Evolutionary conservation across 2,329 filamentous ascomycete species (phyloP).

Genomic region (Fusarium sp.): DNA sequence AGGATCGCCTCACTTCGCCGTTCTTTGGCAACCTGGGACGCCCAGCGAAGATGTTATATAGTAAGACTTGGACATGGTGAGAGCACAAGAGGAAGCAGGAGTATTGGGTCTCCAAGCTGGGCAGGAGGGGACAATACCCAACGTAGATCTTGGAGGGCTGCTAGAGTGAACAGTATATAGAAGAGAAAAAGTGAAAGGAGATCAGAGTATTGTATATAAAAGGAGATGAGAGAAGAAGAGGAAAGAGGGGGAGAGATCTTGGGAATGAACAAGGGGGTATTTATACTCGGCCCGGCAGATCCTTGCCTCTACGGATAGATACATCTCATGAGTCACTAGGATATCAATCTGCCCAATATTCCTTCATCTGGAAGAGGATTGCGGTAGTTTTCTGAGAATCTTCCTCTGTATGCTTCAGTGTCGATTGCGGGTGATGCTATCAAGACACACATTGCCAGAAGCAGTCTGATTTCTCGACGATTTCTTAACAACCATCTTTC

Average conservation of each 20-base stretch:
- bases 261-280: not conserved
- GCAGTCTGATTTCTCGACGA: not conserved
- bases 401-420: not conserved
- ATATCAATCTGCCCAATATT: accelerated
- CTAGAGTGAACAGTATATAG: not conserved
- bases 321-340: not conserved
- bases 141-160: no score
- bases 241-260: not conserved
- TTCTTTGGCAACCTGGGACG: no score
- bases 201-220: not conserved
- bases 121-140: no score
- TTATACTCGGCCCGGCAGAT: not conserved
- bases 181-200: not conserved
- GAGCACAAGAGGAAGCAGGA: no score
- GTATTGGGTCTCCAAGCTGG: no score
- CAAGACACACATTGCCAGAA: not conserved
- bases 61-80: no score
- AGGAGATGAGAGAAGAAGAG: not conserved
- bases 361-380: not conserved
- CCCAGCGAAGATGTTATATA: no score
- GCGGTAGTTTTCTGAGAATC: not conserved
- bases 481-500: no score
- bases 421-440: not conserved
- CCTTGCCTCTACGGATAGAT: not conserved
- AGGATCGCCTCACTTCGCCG: no score